Conservation (phyloP, 768 basidiomycete genomes). For the Pleurotus salmoneostramineus region DNA sequence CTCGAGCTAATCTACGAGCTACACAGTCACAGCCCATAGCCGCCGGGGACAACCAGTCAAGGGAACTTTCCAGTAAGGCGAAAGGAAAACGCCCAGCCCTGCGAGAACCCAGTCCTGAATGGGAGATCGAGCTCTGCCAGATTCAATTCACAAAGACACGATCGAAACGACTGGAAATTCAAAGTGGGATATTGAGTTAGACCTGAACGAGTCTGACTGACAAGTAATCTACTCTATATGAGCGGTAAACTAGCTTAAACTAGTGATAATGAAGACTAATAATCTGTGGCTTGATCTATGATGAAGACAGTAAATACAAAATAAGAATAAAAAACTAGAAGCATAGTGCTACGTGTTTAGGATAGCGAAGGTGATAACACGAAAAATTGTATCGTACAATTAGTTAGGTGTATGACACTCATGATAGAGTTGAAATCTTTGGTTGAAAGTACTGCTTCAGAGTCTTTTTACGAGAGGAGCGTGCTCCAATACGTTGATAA, state of each 20-base stretch:
- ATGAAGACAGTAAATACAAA: neutral
- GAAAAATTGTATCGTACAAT: neutral
- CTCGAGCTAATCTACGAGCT: conserved; percentile 22
- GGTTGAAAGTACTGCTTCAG: neutral
- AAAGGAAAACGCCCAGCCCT: neutral
- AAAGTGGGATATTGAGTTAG: conserved; percentile 72
- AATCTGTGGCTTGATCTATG: neutral
- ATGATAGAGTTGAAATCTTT: neutral
- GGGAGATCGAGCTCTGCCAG: neutral
- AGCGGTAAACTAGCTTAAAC: too few relatives aligned
- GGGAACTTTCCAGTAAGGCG: neutral
- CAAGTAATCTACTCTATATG: too few relatives aligned
- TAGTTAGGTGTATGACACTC: neutral
- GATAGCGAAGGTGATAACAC: neutral
- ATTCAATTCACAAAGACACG: neutral
- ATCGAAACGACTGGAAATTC: conserved; percentile 43
- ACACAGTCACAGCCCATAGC: conserved; percentile 15
- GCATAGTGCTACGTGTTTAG: neutral
- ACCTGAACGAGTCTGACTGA: conserved; percentile 28
- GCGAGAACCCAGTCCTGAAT: neutral
- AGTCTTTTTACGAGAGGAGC: neutral
- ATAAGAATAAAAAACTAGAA: neutral
- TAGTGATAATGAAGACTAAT: neutral
- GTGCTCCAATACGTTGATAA: conserved; percentile 44
- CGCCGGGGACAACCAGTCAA: neutral